Evolutionary conservation across 352 stramenopile genomes (phyloP).

Genomic region (Globisporangium alternatum): DNA sequence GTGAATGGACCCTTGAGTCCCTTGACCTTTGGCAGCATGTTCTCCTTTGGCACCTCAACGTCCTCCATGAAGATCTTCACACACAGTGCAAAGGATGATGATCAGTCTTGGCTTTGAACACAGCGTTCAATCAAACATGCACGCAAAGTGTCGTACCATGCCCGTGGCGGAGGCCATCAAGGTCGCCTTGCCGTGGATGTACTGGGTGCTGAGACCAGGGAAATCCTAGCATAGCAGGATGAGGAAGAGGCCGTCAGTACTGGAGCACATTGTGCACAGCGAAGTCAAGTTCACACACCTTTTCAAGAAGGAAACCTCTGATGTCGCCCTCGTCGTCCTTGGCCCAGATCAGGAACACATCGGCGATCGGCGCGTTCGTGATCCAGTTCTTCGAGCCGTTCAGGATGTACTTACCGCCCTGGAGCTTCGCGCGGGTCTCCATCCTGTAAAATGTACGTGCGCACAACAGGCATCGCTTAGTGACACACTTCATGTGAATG

Average conservation of each 20-base stretch:
- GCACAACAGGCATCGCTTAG: constrained; percentile 1
- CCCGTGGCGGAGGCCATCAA: constrained; percentile 94
- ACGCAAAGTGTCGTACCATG: constrained; percentile 49
- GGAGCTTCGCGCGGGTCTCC: constrained; percentile 91
- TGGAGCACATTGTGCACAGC: background rate
- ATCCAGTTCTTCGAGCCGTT: constrained; percentile 96
- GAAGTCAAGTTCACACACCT: constrained; percentile 29
- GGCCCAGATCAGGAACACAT: constrained; percentile 98
- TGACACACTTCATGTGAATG: background rate
- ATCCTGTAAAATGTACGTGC: constrained; percentile 61
- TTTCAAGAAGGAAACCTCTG: constrained; percentile 94
- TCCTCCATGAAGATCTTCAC: constrained; percentile 96
- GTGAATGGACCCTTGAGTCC: constrained; percentile 94
- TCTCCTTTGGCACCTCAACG: constrained; percentile 91
- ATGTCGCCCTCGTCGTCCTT: constrained; percentile 94
- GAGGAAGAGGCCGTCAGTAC: background rate
- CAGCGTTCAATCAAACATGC: background rate
- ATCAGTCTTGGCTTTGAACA: background rate
- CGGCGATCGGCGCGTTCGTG: constrained; percentile 97
- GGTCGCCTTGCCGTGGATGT: constrained; percentile 96
- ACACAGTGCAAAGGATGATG: background rate
- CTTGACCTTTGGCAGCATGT: constrained; percentile 92
- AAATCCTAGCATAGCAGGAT: constrained; percentile 50
- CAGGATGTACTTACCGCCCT: constrained; percentile 93
- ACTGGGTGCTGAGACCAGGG: constrained; percentile 89